Percentiles rank a stretch among this genome's conserved stretches.
Evolutionary conservation across 2,329 filamentous ascomycete species (phyloP).

Genomic region (Diaporthe vaccinii): DNA sequence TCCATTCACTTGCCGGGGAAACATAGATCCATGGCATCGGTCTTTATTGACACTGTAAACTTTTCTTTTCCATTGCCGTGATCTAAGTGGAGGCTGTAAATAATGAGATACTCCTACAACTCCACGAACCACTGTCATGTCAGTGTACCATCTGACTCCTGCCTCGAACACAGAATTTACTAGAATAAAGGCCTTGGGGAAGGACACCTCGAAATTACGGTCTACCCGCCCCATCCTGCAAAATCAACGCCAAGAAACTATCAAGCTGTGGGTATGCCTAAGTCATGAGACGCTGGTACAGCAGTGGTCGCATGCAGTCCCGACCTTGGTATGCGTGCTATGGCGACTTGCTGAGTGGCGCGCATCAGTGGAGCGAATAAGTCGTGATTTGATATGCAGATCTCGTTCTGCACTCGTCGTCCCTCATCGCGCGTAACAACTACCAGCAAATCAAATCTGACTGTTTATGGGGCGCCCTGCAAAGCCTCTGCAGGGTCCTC

Average conservation of each 20-base stretch:
- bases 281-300: conserved; percentile 8
- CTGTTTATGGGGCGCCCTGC: conserved; percentile 8
- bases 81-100: conserved; percentile 34
- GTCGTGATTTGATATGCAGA: conserved; percentile 18
- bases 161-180: conserved; percentile 33
- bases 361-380: not conserved
- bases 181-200: not conserved
- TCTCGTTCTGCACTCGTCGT: conserved; percentile 4
- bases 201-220: conserved; percentile 24
- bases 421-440: not conserved
- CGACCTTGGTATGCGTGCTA: not conserved
- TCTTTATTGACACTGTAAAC: conserved; percentile 12
- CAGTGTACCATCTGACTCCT: conserved; percentile 35
- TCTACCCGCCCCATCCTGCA: conserved; percentile 9
- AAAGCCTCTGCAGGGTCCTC: conserved; percentile 15
- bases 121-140: conserved; percentile 37
- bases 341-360: not conserved
- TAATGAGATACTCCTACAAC: conserved; percentile 40
- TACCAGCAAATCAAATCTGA: conserved; percentile 11
- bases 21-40: not conserved
- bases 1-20: not conserved
- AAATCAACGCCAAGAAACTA: conserved; percentile 28
- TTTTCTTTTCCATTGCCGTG: conserved; percentile 40
- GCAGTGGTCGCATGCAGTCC: not conserved
- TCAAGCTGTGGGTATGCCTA: conserved; percentile 16